A percentile compares a stretch with the other conserved stretches of the same genome.
phyloP scores from a whole-genome alignment of 306 rosid genomes.

The Cucurbita ficifolia region DNA sequence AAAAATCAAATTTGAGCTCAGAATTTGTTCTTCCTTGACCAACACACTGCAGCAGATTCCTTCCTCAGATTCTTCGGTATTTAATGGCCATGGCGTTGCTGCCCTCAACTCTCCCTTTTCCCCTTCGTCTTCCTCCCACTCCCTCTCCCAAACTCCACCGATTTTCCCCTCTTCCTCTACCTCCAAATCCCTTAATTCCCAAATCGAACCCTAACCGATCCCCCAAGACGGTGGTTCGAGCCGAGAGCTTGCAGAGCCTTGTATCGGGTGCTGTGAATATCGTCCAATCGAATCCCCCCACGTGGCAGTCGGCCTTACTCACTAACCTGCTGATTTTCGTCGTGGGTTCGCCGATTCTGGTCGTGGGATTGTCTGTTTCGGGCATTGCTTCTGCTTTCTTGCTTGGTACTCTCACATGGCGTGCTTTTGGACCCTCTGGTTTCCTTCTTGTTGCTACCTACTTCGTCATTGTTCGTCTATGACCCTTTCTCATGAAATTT shows the following conservation, averaged over 20 bases:
- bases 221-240: conserved; percentile 17
- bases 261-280: conserved; percentile 34
- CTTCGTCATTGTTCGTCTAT: conserved; percentile 43
- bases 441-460: conserved; percentile 83
- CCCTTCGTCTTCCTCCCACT: conserved; percentile 13
- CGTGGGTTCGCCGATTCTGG: conserved; percentile 60
- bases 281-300: conserved; percentile 65
- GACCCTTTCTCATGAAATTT: background rate
- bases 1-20: background rate
- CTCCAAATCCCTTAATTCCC: background rate
- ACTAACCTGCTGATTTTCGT: conserved; percentile 54
- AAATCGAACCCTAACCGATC: conserved; percentile 2
- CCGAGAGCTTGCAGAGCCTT: conserved; percentile 26
- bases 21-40: background rate
- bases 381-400: conserved; percentile 83
- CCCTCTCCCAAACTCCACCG: conserved; percentile 12
- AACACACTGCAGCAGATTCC: background rate
- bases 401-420: conserved; percentile 95
- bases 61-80: background rate
- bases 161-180: background rate
- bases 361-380: conserved; percentile 59
- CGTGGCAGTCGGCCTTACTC: conserved; percentile 65
- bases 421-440: conserved; percentile 79
- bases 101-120: conserved; percentile 7
- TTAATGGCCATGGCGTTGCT: conserved; percentile 5